phyloP scores from a whole-genome alignment of 306 rosid genomes.

The Betula pendula region DNA sequence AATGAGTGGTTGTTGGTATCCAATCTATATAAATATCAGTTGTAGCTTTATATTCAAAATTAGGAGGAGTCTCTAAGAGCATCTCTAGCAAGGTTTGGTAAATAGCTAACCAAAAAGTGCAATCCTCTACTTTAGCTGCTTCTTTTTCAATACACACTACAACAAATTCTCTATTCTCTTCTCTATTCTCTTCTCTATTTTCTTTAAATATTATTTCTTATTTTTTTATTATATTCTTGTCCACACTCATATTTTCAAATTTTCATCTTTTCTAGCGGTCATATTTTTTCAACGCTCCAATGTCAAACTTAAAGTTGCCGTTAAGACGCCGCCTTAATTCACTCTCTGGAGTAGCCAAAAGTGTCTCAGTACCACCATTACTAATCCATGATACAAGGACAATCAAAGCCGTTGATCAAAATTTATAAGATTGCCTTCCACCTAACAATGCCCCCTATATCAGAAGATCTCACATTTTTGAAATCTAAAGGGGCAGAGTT shows the following conservation, averaged over 20 bases:
- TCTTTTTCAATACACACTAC: too few relatives aligned
- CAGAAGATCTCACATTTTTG: constrained; percentile 22
- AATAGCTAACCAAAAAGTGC: too few relatives aligned
- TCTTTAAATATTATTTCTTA: too few relatives aligned
- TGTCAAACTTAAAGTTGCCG: constrained; percentile 82
- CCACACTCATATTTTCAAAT: too few relatives aligned
- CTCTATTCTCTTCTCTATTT: too few relatives aligned
- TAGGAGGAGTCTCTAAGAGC: not conserved
- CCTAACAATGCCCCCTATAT: constrained; percentile 21
- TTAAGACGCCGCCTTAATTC: constrained; percentile 74
- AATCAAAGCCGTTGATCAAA: constrained; percentile 91
- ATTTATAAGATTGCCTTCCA: constrained; percentile 52
- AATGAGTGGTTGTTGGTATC: not conserved
- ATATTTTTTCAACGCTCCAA: too few relatives aligned
- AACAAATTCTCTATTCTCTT: too few relatives aligned
- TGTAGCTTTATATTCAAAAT: not conserved
- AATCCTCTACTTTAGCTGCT: too few relatives aligned
- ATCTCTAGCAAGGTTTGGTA: too few relatives aligned
- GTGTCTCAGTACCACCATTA: constrained; percentile 65
- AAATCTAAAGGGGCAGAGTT: constrained; percentile 24
- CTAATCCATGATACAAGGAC: constrained; percentile 85
- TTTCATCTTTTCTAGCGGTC: too few relatives aligned
- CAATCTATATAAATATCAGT: not conserved
- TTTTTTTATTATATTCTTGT: too few relatives aligned
- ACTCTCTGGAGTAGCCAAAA: constrained; percentile 73